phyloP scores from a whole-genome alignment of 208 protist genomes.

The Trypanosoma theileri region DNA sequence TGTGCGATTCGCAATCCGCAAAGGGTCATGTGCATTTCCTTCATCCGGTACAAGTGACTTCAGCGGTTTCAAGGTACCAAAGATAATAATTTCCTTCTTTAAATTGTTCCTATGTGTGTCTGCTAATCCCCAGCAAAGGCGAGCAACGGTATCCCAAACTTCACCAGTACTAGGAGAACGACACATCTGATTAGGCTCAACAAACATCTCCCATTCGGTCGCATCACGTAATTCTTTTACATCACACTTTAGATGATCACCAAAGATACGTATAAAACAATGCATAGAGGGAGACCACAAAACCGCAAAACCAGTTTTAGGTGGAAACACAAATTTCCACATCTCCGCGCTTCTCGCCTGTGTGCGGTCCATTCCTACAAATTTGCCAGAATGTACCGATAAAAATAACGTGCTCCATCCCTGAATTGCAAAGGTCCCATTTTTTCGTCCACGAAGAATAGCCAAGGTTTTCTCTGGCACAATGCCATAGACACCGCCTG shows the following conservation, averaged over 20 bases:
- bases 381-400: conserved; percentile 17
- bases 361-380: conserved; percentile 23
- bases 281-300: neutral
- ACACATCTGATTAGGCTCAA: conserved; percentile 3
- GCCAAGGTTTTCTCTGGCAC: conserved; percentile 14
- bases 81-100: conserved; percentile 6
- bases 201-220: conserved; percentile 14
- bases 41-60: conserved; percentile 17
- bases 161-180: neutral
- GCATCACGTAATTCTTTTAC: neutral
- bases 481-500: conserved; percentile 2
- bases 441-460: neutral
- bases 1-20: conserved; percentile 23
- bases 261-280: conserved; percentile 3
- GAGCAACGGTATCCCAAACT: conserved; percentile 9
- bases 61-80: conserved; percentile 30
- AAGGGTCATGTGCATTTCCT: conserved; percentile 16
- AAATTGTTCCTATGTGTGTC: neutral
- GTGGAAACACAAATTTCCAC: conserved; percentile 22
- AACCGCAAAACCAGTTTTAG: neutral
- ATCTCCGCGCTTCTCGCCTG: conserved; percentile 16
- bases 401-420: conserved; percentile 24
- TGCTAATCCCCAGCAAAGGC: conserved; percentile 7
- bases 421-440: conserved; percentile 22
- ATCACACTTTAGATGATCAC: conserved; percentile 13